Evolutionary conservation across 2,329 filamentous ascomycete genomes (phyloP).

Genomic region (Rhynchosporium secalis): DNA sequence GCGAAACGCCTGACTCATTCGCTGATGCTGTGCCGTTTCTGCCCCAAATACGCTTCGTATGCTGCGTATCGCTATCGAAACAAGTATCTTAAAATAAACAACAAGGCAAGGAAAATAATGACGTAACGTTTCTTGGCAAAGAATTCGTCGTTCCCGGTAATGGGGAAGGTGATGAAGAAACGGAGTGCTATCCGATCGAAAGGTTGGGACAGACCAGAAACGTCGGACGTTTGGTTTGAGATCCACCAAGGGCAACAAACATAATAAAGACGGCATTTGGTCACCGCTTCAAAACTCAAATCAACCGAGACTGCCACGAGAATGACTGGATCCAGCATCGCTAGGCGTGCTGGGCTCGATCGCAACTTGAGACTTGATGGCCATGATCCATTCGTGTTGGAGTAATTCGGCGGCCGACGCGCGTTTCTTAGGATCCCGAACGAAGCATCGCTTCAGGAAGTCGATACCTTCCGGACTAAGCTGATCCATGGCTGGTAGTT

Average conservation of each 20-base stretch:
- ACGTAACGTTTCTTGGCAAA: conserved; percentile 1
- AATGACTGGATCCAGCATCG: conserved; percentile 43
- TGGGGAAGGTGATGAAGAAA: neutral
- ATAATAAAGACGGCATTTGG: neutral
- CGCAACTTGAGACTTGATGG: conserved; percentile 60
- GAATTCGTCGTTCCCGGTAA: neutral
- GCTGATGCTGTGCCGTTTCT: conserved; percentile 29
- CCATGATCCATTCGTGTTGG: conserved; percentile 88
- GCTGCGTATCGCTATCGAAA: conserved; percentile 20
- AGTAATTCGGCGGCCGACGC: conserved; percentile 84
- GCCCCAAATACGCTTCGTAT: conserved; percentile 24
- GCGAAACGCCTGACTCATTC: conserved; percentile 28
- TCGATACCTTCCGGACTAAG: conserved; percentile 82
- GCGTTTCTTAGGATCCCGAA: conserved; percentile 75
- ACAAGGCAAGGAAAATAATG: conserved; percentile 7
- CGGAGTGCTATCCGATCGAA: neutral
- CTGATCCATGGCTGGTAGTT: conserved; percentile 79
- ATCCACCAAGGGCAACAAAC: conserved; percentile 7
- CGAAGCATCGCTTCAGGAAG: conserved; percentile 84
- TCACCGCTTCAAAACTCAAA: neutral
- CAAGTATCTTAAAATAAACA: conserved; percentile 5
- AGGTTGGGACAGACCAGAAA: conserved; percentile 11
- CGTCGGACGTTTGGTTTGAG: conserved; percentile 5
- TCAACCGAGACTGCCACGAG: conserved; percentile 33
- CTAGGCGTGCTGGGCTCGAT: conserved; percentile 65